A percentile compares a stretch with the other conserved stretches of the same genome.
phyloP scores from a whole-genome alignment of 805 yeast genomes.

The Metschnikowia henanensis region DNA sequence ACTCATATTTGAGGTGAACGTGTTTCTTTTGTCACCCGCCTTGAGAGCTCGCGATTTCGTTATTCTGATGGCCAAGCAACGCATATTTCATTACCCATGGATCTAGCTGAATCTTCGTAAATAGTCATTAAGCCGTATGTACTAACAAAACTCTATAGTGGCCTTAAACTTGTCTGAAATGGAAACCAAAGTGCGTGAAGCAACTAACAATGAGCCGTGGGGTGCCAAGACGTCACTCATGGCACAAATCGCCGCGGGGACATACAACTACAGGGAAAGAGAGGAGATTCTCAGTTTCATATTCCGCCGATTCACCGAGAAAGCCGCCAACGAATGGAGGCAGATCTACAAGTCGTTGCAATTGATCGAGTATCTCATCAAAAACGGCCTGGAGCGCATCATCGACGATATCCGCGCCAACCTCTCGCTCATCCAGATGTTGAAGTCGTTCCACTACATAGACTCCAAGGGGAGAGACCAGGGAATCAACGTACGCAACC shows the following conservation, averaged over 20 bases:
- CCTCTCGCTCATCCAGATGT: constrained; percentile 76
- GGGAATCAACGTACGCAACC: constrained; percentile 91
- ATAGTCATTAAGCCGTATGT: too few relatives aligned
- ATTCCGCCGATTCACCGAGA: constrained; percentile 90
- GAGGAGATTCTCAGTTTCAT: constrained; percentile 78
- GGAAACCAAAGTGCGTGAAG: constrained; percentile 96
- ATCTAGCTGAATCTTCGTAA: too few relatives aligned
- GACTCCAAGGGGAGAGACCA: constrained; percentile 95
- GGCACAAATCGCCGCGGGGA: constrained; percentile 95
- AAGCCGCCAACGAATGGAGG: constrained; percentile 96
- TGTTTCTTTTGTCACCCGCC: too few relatives aligned
- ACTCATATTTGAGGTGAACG: too few relatives aligned
- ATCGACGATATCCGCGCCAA: constrained; percentile 93
- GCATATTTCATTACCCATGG: not conserved
- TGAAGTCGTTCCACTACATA: constrained; percentile 89
- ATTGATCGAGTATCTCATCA: constrained; percentile 84
- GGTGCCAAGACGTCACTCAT: constrained; percentile 89
- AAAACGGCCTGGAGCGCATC: constrained; percentile 92
- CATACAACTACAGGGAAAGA: constrained; percentile 80
- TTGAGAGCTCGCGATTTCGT: too few relatives aligned
- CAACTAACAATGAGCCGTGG: constrained; percentile 99
- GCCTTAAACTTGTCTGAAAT: constrained; percentile 95
- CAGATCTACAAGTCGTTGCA: constrained; percentile 95
- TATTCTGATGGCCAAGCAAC: too few relatives aligned
- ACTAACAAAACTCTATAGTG: constrained; percentile 27